Base-by-base conservation (phyloP, 768 basidiomycete genomes). In the Podaxis sp. region DNA sequence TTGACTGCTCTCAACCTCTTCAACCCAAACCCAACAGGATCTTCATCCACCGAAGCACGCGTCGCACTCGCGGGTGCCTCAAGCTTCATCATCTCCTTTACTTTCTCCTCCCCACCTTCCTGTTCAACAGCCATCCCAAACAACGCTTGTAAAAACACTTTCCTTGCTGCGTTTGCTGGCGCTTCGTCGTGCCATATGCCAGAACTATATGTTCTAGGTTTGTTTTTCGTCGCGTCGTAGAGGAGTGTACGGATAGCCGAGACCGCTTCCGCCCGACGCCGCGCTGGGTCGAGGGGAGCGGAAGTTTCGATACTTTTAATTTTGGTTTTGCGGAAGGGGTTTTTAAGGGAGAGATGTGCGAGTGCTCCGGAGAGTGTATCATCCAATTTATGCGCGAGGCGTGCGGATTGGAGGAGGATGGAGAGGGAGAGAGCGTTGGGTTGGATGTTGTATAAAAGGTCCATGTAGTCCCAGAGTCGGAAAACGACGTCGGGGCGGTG, bases 381-480 rank as follows among this genome's bases (percentile, higher is more conserved):
- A 58, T 88, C 82, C 63, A 82, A 71, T 54, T 77, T 76, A 23
- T 75, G 71, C 3, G 85, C 82, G 16, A 79, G 73, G 2, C 85
- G 76, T 1, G 88, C 86, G 1, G 85, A 76, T 55, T 85, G 79
- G 51, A 93, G 77, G 10, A 93, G 67, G 56, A 87, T 75, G 47
- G 78, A 76, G 55, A 93, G 79, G 32, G 88, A 83, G 53, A 72
- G 69, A 16, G 77, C 69, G 50, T 88, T 82, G 0, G 87, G 87
- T 2, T 74, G 69, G 0, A 87, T 74, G 4, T 75, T 78, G 69
- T 89, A 94, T 2, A 92, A 69, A 0, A 71, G 66, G 3, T 74
- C 74, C 72, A 91, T 82, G 25, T 84, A 72, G n/a, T 87, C 84
- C 88, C 89, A 93, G 1, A 92, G 66, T 46, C 73, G 73, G 69